Percentiles rank a stretch among this genome's conserved stretches.
Conservation (phyloP, 257 asterid genomes). For the Plantago major region DNA sequence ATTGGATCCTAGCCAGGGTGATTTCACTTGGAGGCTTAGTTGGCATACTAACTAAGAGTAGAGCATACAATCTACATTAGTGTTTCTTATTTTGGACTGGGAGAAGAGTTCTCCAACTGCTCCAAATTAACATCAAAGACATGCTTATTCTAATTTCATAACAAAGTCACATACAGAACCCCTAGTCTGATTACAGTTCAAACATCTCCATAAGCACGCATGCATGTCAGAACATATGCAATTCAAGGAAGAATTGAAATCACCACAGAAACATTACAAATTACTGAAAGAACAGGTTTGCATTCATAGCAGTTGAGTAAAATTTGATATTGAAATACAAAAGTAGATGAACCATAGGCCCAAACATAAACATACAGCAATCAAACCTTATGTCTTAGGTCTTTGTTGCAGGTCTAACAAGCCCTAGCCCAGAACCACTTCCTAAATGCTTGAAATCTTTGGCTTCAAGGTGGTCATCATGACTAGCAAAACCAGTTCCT, state of each 20-base stretch:
- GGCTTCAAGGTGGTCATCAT: conserved; percentile 95
- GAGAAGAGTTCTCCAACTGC: too few species aligned
- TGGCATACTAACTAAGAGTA: too few species aligned
- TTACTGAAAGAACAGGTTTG: conserved; percentile 3
- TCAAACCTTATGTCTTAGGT: conserved; percentile 64
- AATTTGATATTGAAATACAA: not conserved
- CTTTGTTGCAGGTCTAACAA: conserved; percentile 81
- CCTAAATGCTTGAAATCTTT: conserved; percentile 87
- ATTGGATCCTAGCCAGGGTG: too few species aligned
- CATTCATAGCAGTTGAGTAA: conserved; percentile 1
- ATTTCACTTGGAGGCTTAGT: too few species aligned
- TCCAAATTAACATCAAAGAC: too few species aligned
- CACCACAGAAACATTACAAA: not conserved
- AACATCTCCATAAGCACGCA: too few species aligned
- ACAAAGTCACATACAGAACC: too few species aligned
- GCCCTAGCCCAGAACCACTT: conserved; percentile 90
- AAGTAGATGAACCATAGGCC: not conserved
- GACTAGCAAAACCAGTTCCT: conserved; percentile 94
- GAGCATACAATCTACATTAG: too few species aligned
- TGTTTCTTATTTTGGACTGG: too few species aligned
- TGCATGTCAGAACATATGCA: too few species aligned
- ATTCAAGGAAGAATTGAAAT: conserved; percentile 1
- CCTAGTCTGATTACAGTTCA: too few species aligned
- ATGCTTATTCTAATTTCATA: too few species aligned
- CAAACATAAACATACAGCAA: conserved; percentile 3